phyloP scores from a whole-genome alignment of 2,329 filamentous ascomycete species.

The Ophiostoma ulmi region DNA sequence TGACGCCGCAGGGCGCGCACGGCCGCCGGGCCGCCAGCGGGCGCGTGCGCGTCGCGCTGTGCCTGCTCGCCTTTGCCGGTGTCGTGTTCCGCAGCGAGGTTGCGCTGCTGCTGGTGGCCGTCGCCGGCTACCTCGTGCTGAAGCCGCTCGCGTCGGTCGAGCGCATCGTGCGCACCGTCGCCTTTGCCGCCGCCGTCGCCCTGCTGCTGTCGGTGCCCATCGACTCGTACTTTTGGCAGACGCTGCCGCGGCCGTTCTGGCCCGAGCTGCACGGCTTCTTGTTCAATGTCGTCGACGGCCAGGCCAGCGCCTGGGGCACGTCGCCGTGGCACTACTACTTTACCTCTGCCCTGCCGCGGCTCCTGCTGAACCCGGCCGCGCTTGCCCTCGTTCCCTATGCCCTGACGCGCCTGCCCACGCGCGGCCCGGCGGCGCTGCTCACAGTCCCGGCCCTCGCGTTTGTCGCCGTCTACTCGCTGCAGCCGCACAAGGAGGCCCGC shows the following conservation, averaged over 20 bases:
- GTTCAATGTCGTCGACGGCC: slow-evolving; percentile 82
- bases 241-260: slow-evolving; percentile 64
- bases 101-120: slow-evolving; percentile 68
- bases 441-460: slow-evolving; percentile 66
- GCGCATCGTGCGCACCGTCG: slow-evolving; percentile 61
- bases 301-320: slow-evolving; percentile 81
- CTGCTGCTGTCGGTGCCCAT: slow-evolving; percentile 66
- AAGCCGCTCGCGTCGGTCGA: slow-evolving; percentile 44
- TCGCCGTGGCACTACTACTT: slow-evolving; percentile 87
- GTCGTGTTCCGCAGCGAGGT: slow-evolving; percentile 87
- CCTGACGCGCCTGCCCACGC: slow-evolving; percentile 44
- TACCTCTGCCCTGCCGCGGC: slow-evolving; percentile 69
- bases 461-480: slow-evolving; percentile 72
- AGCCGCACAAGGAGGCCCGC: slow-evolving; percentile 82
- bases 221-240: slow-evolving; percentile 84
- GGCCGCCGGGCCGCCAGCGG: slow-evolving; percentile 27
- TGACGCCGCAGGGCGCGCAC: slow-evolving; percentile 14
- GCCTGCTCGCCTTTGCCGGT: slow-evolving; percentile 71
- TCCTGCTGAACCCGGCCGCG: slow-evolving; percentile 73
- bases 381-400: slow-evolving; percentile 52
- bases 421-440: slow-evolving; percentile 43
- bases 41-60: slow-evolving; percentile 61
- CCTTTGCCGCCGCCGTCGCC: slow-evolving; percentile 60
- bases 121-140: slow-evolving; percentile 60
- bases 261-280: slow-evolving; percentile 85